A percentile compares a stretch with the other conserved stretches of the same genome.
These are phyloP conservation scores for Rheum nobile DNA, from an alignment of 148 eudicot species.

Conservation along the genomic window DNA sequence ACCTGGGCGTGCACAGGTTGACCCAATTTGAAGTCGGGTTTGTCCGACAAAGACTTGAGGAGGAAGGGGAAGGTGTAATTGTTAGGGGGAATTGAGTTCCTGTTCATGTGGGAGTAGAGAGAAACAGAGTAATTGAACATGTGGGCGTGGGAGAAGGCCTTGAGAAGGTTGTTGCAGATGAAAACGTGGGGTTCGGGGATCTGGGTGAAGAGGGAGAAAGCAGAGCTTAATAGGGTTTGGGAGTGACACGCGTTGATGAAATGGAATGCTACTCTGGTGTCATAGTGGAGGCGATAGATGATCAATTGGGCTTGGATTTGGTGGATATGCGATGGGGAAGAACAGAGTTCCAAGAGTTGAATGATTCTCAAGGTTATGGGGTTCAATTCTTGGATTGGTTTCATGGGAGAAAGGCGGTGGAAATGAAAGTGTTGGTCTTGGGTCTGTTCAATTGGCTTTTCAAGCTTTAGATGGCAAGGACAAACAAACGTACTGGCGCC, in stretches of 20 bases:
- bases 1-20: constrained; percentile 28
- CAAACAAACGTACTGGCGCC: no score
- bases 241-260: constrained; percentile 37
- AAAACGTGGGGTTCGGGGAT: constrained; percentile 24
- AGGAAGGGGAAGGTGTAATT: constrained; percentile 39
- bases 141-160: constrained; percentile 23
- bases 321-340: constrained; percentile 19
- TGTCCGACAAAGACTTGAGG: constrained; percentile 32
- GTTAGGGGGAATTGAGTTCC: constrained; percentile 29
- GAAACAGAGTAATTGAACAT: constrained; percentile 16
- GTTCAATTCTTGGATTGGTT: neutral
- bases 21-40: constrained; percentile 24
- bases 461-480: no score
- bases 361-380: constrained; percentile 9
- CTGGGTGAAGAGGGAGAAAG: constrained; percentile 25
- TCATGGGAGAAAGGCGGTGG: neutral
- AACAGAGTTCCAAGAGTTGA: constrained; percentile 18
- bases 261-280: constrained; percentile 27
- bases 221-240: constrained; percentile 17
- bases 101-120: constrained; percentile 30
- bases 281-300: constrained; percentile 19
- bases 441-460: no score
- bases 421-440: neutral
- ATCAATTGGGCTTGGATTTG: constrained; percentile 44
- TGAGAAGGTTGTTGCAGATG: constrained; percentile 33